Evolutionary conservation across 768 basidiomycete species (phyloP).

Genomic region (Chalciporus piperatus): DNA sequence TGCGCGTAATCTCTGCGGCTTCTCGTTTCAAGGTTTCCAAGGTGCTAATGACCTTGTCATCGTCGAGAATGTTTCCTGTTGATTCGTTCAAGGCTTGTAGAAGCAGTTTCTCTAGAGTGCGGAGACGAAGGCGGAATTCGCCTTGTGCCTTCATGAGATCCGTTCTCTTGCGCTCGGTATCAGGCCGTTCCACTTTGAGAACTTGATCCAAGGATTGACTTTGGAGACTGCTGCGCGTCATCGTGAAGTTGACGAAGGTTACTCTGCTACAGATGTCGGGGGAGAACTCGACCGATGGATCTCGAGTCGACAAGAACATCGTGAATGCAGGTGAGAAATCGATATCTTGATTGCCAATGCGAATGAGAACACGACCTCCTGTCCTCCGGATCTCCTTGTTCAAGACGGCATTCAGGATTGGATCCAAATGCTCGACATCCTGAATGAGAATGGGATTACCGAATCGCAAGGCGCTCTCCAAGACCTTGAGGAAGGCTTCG

Average conservation of each 20-base stretch:
- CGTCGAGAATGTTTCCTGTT: slow-evolving; percentile 93
- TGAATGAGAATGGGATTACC: slow-evolving; percentile 97
- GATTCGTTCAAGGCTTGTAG: slow-evolving; percentile 96
- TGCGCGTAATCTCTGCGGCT: slow-evolving; percentile 92
- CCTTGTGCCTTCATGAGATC: slow-evolving; percentile 98
- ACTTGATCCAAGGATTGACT: slow-evolving; percentile 98
- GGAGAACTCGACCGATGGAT: slow-evolving; percentile 96
- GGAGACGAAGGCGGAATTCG: slow-evolving; percentile 90
- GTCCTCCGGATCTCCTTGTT: slow-evolving; percentile 96
- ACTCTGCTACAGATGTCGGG: slow-evolving; percentile 98
- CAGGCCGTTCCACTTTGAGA: slow-evolving; percentile 93
- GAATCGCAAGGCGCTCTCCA: slow-evolving; percentile 98
- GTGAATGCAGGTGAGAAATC: slow-evolving; percentile 99
- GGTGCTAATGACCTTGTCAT: slow-evolving; percentile 97
- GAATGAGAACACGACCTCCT: slow-evolving; percentile 95
- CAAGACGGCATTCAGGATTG: slow-evolving; percentile 94
- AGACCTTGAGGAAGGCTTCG: slow-evolving; percentile 96
- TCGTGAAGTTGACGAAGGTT: slow-evolving; percentile 95
- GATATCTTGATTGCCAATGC: slow-evolving; percentile 96
- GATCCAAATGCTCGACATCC: slow-evolving; percentile 96
- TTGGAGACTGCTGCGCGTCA: slow-evolving; percentile 98
- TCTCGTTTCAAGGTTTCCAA: slow-evolving; percentile 94
- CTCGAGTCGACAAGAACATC: slow-evolving; percentile 97
- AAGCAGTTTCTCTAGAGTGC: slow-evolving; percentile 89
- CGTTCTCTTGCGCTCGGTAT: slow-evolving; percentile 91